Evolutionary conservation across 164 flowering plant genomes (phyloP), one percentile per base, ranked within the genome.

Genomic region (Stephania japonica): DNA sequence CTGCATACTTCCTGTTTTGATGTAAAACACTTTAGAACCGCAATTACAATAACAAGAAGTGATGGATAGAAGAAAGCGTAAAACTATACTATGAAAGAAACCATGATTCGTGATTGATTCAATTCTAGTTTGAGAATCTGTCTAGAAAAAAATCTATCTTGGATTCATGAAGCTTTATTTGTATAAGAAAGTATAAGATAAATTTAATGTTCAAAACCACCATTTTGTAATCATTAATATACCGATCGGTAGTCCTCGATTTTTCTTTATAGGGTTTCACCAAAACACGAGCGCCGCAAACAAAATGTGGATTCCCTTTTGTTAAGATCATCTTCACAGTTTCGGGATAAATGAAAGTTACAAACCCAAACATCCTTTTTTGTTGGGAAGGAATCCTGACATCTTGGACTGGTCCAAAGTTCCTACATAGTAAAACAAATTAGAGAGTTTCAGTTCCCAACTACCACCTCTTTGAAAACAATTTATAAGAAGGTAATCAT

Each of bases 241-340:
- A 91, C 98, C 93, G 86, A 68, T 91, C 96, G 50, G 76, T 44
- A 41, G 84, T 84, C 85, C 85, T 94, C 2, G 94, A 74, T 63
- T 92, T 93, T 72, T 93, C 99, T 71, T 89, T 70, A 78, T 96
- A 96, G 61, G 99, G 99, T 75, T 96, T 96, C 24, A 96, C 99
- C 42, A 91, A 97, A 59, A 96, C 98, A 26, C 98, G 97, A 75
- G 97, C 86, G 27, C 93, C 97, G 70, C 97, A 86, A 18, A 96
- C 91, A 77, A 75, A 89, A 82, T 96, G 99, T 4, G 97, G 97
- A 75, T 88, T 93, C 42, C 92, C 90, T 75, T 87, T 89, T 0
- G 87, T 78, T 79, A 91, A 78, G 70, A 93, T 83, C 26, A 77
- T 70, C 73, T 83, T 86, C 72, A 87, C 98, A 6, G 98, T 93